Base-by-base conservation (phyloP, 805 yeast genomes). In the Cyberlindnera euphorbiae region DNA sequence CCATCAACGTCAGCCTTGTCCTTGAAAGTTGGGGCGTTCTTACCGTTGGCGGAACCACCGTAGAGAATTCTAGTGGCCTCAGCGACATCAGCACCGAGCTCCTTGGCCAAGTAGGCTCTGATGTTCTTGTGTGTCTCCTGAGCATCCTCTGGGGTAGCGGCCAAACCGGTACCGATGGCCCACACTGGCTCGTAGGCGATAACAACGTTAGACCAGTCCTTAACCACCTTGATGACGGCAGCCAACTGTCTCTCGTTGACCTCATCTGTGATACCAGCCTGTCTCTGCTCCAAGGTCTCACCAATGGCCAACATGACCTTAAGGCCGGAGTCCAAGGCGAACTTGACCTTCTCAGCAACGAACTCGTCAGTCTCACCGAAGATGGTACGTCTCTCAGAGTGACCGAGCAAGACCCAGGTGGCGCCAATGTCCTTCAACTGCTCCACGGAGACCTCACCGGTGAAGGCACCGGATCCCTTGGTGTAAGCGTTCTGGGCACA, bases 141-240 rank as follows among this genome's bases (percentile, higher is more conserved):
- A 53, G 98, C 98, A 63, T 93, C 98, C 52, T 83, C 85, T 53
- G 98, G 88, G 55, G 98, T 93, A 45, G 98, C 97, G 57, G 97
- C 96, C 61, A 93, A 79, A 62, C 98, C 98, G 55, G 97, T 89
- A 66, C 98, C 98, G 57, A 93, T 93, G 56, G 98, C 98, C 98
- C 98, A 93, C 53, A 93, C 96, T 56, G 98, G 98, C 74, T 93
- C 98, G 73, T 93, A 93, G 59, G 98, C 98, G 64, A 93, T 70
- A 50, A 93, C 97, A 52, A 93, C 73, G 66, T 84, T 75, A 47
- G 82, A 57, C 97, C 97, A 90, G 79, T 89, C 97, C 57, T 63
- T 58, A 46, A 87, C 80, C 44, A 81, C 71, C 62, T 78, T 82
- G 58, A 83, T 68, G 45, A 83, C 97, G 45, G 97, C 96, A 52